A percentile compares a stretch with the other conserved stretches of the same genome.
phyloP scores from a whole-genome alignment of 176 grass and related monocot genomes.

The Alloteropsis semialata region DNA sequence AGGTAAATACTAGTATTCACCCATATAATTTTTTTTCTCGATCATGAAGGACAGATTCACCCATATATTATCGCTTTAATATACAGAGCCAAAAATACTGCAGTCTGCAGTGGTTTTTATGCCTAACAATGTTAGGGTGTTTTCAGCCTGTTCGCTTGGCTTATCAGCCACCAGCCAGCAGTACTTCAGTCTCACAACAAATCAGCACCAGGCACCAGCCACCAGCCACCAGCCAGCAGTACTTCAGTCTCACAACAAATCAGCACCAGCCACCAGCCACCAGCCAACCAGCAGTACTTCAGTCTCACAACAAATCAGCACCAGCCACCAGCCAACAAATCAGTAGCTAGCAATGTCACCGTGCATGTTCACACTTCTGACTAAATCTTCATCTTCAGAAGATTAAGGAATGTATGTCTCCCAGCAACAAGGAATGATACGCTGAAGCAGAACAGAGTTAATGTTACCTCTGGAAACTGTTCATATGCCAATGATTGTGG shows the following conservation, averaged over 20 bases:
- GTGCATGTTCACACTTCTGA: neutral
- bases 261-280: too few relatives aligned
- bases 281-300: too few relatives aligned
- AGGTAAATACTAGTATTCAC: neutral
- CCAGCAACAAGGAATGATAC: neutral
- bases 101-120: neutral
- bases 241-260: too few relatives aligned
- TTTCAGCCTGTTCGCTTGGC: too few relatives aligned
- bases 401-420: neutral
- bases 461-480: constrained; percentile 83
- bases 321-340: too few relatives aligned
- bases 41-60: neutral
- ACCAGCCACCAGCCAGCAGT: too few relatives aligned
- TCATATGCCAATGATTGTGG: constrained; percentile 63
- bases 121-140: neutral
- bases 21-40: neutral
- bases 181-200: too few relatives aligned
- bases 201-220: too few relatives aligned
- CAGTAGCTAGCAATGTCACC: neutral
- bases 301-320: too few relatives aligned
- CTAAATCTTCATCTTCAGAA: neutral
- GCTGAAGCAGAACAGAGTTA: neutral
- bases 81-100: neutral
- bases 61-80: neutral
- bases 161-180: too few relatives aligned